Evolutionary conservation across 176 grass and related monocot species (phyloP).

Genomic region (Miscanthus lutarioriparius): DNA sequence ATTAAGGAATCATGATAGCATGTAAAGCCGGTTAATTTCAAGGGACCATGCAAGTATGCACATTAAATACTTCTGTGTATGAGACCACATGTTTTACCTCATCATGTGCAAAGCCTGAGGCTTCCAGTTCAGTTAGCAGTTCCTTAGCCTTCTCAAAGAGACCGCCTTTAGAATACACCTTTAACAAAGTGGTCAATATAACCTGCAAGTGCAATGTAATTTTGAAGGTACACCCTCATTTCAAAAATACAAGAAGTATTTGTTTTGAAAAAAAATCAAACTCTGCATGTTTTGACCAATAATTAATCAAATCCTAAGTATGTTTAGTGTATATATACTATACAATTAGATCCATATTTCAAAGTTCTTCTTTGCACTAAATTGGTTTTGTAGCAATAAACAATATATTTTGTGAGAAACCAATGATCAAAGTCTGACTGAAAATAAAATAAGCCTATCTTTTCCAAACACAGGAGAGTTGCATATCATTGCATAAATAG

Average conservation of each 20-base stretch:
- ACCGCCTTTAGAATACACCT: conserved; percentile 91
- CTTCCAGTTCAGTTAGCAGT: conserved; percentile 71
- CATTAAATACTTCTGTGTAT: conserved; percentile 5
- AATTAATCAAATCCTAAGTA: neutral
- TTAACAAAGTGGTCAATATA: conserved; percentile 89
- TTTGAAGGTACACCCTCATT: neutral
- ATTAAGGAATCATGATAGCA: conserved; percentile 23
- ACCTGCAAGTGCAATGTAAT: conserved; percentile 51
- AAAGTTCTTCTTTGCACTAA: neutral
- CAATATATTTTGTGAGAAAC: neutral
- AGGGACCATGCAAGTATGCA: neutral
- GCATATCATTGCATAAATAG: neutral
- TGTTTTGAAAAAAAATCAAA: neutral
- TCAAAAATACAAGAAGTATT: neutral
- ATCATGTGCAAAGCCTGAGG: conserved; percentile 79
- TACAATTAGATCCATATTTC: neutral
- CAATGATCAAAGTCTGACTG: neutral
- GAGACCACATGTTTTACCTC: conserved; percentile 61
- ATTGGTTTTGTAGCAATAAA: neutral
- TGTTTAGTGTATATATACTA: neutral
- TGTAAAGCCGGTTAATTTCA: neutral
- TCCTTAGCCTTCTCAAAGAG: conserved; percentile 89
- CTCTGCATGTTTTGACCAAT: neutral
- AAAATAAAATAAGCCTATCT: neutral
- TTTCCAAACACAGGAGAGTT: neutral